Conservation (phyloP, 2,329 filamentous ascomycete species). For the Epichloe uncinata region DNA sequence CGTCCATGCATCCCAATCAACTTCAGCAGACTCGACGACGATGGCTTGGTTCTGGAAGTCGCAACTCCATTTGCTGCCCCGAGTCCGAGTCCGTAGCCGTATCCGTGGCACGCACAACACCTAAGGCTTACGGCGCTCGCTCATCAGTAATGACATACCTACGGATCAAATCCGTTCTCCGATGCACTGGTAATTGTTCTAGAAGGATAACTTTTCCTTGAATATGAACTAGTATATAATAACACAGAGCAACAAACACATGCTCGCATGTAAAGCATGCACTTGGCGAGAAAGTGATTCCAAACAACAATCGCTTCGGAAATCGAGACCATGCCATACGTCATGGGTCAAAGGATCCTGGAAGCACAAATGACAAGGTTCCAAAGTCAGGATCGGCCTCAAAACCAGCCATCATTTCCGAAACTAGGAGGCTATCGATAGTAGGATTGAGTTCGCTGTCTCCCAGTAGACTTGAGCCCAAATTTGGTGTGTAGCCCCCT, state of each 20-base stretch:
- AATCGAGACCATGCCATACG: neutral
- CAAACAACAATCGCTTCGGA: too few relatives aligned
- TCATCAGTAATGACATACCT: neutral
- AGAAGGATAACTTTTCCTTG: too few relatives aligned
- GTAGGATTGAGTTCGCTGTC: neutral
- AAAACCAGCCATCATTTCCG: neutral
- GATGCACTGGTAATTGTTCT: too few relatives aligned
- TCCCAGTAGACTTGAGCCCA: neutral
- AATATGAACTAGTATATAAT: too few relatives aligned
- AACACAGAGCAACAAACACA: too few relatives aligned
- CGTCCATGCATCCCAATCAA: too few relatives aligned
- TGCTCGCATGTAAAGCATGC: too few relatives aligned
- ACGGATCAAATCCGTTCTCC: neutral
- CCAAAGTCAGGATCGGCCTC: neutral
- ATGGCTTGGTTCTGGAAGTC: neutral
- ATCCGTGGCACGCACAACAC: neutral
- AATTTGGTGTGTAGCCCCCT: neutral
- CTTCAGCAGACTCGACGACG: neutral
- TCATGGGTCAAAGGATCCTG: neutral
- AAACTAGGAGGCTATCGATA: neutral
- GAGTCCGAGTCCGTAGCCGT: neutral
- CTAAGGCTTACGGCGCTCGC: neutral
- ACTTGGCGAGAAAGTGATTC: too few relatives aligned
- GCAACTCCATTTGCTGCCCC: neutral
- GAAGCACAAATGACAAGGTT: neutral